Conservation (phyloP, 2,329 filamentous ascomycete genomes). For the Thermoascus crustaceus region DNA sequence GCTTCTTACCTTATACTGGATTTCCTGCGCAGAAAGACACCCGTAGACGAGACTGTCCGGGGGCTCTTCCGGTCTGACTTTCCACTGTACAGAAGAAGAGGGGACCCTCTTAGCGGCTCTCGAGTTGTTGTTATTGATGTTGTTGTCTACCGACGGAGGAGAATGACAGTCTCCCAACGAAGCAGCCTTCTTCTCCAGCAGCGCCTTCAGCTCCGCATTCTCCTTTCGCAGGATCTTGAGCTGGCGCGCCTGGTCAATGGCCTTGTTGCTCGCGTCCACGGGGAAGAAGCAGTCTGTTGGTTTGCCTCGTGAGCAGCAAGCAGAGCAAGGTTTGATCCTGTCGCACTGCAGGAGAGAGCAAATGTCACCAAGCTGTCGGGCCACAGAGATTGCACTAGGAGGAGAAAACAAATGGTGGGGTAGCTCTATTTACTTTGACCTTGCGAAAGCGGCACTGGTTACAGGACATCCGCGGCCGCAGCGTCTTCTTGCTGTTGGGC, state of each 20-base stretch:
- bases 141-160: neutral
- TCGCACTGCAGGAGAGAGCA: slow-evolving; percentile 3
- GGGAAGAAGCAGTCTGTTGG: slow-evolving; percentile 2
- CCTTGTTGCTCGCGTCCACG: slow-evolving; percentile 3
- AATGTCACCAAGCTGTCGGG: neutral
- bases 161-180: neutral
- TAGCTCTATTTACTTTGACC: slow-evolving; percentile 6
- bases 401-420: no score
- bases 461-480: slow-evolving; percentile 1
- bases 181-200: slow-evolving; percentile 1
- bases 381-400: neutral
- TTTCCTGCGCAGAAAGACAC: neutral
- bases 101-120: no score
- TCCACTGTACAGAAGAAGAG: neutral
- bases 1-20: neutral
- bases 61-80: neutral
- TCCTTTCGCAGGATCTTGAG: slow-evolving; percentile 3
- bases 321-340: slow-evolving; percentile 5
- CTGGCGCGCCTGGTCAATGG: slow-evolving; percentile 3
- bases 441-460: slow-evolving; percentile 5
- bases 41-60: neutral
- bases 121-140: neutral
- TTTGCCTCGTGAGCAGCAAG: slow-evolving; percentile 2
- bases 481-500: neutral
- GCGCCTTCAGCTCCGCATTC: neutral